Evolutionary conservation across 2,329 filamentous ascomycete genomes (phyloP).

Genomic region (Alternaria longipes): DNA sequence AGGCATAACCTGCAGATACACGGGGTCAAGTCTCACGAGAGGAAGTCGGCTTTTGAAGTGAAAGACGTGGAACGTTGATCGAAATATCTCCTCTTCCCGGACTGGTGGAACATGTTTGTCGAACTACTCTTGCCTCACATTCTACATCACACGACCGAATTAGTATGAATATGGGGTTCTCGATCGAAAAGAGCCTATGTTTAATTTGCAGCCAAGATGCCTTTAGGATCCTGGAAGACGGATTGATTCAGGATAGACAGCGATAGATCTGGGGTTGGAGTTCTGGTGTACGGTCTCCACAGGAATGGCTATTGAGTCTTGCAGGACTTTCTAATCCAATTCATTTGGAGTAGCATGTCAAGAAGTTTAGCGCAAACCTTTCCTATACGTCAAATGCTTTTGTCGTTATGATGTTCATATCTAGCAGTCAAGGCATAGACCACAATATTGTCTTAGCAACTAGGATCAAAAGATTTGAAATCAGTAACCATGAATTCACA

Average conservation of each 20-base stretch:
- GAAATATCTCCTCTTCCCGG: not conserved
- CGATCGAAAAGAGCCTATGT: not conserved
- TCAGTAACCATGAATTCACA: slow-evolving; percentile 39
- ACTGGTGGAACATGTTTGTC: not conserved
- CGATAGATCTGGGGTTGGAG: not conserved
- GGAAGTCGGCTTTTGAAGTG: not conserved
- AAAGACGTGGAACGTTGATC: not conserved
- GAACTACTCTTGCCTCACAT: not conserved
- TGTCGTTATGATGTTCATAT: slow-evolving; percentile 27
- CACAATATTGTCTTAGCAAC: slow-evolving; percentile 21
- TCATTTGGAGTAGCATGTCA: slow-evolving; percentile 34
- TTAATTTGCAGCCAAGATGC: not conserved
- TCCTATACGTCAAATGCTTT: slow-evolving; percentile 35
- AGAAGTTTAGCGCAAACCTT: slow-evolving; percentile 35
- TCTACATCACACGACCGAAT: not conserved
- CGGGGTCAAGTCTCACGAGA: not conserved
- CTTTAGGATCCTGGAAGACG: not conserved
- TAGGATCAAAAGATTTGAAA: slow-evolving; percentile 42
- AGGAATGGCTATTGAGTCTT: slow-evolving; percentile 4
- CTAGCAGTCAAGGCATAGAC: slow-evolving; percentile 35
- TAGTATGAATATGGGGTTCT: not conserved
- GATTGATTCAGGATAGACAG: not conserved
- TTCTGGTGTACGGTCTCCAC: not conserved
- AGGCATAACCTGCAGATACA: not conserved
- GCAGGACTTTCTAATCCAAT: slow-evolving; percentile 28